Evolutionary conservation across 345 rosid genomes (phyloP), one percentile per base, ranked within the genome.

Genomic region (Arabis alpina): DNA sequence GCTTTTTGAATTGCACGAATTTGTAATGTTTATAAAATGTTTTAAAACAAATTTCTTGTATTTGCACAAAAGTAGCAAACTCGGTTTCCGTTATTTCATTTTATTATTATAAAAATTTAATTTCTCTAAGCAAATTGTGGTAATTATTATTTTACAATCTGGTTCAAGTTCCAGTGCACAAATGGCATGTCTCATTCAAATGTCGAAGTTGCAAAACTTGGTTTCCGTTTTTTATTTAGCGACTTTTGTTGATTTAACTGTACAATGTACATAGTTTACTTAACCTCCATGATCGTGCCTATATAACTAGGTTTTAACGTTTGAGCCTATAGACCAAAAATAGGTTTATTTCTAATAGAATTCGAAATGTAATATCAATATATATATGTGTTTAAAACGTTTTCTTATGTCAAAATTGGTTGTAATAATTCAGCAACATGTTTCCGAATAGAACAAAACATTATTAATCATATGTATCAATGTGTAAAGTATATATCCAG

Each of bases 151-250:
- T 41, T 14, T 25, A 27, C 10, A 54, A 41, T 40, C 10, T 65
- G 77, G 77, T 65, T 73, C 77, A 73, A 73, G 77, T 73, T 73
- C 72, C 77, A 73, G 72, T 49, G 72, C 60, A 57, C 52, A 71
- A 59, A 28, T 73, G 71, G 70, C 37, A 47, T 72, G 71, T 72
- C 76, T 2, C 36, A 64, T 64, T 72, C 59, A 47, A 27, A 72
- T 51, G 37, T 34, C 64, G 47, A 64, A 62, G 63, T 55, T 44
- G 70, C 69, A 71, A 71, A 52, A 71, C 76, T 72, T 63, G 76
- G 30, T 72, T 72, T 72, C 71, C 65, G 76, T 56, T 56, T 39
- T 19, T 48, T 14, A 51, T 41, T 52, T 51, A 40, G 51, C 5
- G 36, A 52, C 36, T 51, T 61, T 70, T 49, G 23, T 70, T 49